Evolutionary conservation across 129 eudicot genomes (phyloP).

Genomic region (Tagetes erecta): DNA sequence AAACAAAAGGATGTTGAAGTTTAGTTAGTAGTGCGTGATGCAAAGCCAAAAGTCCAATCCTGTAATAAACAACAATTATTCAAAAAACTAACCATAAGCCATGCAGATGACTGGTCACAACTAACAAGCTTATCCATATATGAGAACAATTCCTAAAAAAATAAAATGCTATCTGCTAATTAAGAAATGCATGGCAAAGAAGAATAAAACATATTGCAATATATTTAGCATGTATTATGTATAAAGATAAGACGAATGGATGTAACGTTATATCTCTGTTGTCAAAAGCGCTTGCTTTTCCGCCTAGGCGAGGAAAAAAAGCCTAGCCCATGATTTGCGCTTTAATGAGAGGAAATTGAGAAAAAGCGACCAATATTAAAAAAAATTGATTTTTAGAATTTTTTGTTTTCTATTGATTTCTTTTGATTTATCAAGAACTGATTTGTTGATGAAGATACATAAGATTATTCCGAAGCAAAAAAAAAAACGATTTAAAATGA

Average conservation of each 20-base stretch:
- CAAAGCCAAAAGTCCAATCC: conserved; percentile 82
- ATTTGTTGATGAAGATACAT: no score
- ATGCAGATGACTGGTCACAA: conserved; percentile 74
- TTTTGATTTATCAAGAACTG: no score
- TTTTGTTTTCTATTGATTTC: no score
- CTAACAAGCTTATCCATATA: conserved; percentile 70
- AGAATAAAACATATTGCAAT: background rate
- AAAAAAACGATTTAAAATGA: no score
- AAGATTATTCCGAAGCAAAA: no score
- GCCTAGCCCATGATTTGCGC: no score
- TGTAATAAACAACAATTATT: conserved; percentile 27
- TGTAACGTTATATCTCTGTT: background rate
- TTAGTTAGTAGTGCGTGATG: conserved; percentile 62
- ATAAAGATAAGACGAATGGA: conserved; percentile 4
- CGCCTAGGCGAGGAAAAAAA: no score
- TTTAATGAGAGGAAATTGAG: no score
- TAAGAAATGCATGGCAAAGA: background rate
- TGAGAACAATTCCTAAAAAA: conserved; percentile 62
- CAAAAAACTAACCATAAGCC: conserved; percentile 65
- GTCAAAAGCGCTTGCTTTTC: no score
- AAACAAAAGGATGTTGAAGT: conserved; percentile 73
- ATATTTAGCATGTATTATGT: background rate
- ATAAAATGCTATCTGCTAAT: conserved; percentile 6
- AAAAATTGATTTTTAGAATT: no score
- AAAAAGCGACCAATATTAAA: no score